Percentiles rank a stretch among this genome's conserved stretches.
Evolutionary conservation across 129 eudicot species (phyloP).

Genomic region (Arctium lappa): DNA sequence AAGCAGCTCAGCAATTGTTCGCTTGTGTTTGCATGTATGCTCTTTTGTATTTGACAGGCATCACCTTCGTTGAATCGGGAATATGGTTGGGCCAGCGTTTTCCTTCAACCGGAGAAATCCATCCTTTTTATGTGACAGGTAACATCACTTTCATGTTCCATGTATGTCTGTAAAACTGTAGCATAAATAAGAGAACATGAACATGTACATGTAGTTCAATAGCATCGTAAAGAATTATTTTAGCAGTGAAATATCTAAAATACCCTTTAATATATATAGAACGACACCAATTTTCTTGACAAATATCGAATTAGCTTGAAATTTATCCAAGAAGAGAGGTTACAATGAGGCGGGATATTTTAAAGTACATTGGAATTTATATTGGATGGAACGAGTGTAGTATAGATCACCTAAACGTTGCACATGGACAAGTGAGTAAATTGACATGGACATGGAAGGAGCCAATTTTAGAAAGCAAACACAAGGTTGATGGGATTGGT

Average conservation of each 20-base stretch:
- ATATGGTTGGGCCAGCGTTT: neutral
- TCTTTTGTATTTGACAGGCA: constrained; percentile 52
- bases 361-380: neutral
- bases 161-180: constrained; percentile 14
- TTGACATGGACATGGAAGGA: neutral
- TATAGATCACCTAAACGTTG: neutral
- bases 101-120: neutral
- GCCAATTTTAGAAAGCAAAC: neutral
- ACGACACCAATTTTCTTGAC: neutral
- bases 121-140: neutral
- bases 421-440: neutral
- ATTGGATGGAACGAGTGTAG: too few relatives aligned
- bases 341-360: neutral
- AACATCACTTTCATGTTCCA: neutral
- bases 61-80: constrained; percentile 66
- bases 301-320: neutral
- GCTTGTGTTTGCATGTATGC: constrained; percentile 5
- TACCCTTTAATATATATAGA: neutral
- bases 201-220: constrained; percentile 1
- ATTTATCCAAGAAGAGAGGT: neutral
- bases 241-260: neutral
- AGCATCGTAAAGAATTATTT: neutral
- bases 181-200: constrained; percentile 14
- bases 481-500: neutral
- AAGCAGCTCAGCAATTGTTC: neutral